Percentiles rank a stretch among this genome's conserved stretches.
Evolutionary conservation across 371 early-diverging fungal species (phyloP).

Genomic region (Antonospora locustae): DNA sequence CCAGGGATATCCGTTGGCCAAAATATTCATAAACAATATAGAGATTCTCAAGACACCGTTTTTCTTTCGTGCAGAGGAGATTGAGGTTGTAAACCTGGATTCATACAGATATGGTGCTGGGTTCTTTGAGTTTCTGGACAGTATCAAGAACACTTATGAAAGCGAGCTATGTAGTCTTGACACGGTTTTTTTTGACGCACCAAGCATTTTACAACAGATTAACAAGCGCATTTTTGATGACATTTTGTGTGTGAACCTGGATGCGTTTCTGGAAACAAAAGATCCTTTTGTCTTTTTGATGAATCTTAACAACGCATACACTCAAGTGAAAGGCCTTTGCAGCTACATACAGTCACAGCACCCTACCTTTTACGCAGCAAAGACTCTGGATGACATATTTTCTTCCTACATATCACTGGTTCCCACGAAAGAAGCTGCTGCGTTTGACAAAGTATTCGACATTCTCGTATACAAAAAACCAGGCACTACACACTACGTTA

Average conservation of each 20-base stretch:
- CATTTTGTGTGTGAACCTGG: conserved; percentile 22
- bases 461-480: conserved; percentile 8
- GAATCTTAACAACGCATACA: conserved; percentile 16
- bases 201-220: conserved; percentile 15
- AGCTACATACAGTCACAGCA: conserved; percentile 8
- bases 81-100: too few relatives aligned
- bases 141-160: conserved; percentile 14
- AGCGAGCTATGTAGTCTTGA: conserved; percentile 6
- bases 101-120: too few relatives aligned
- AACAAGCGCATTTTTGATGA: conserved; percentile 28
- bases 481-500: conserved; percentile 12
- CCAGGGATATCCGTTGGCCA: too few relatives aligned
- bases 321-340: conserved; percentile 11
- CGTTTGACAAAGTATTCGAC: conserved; percentile 33
- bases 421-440: conserved; percentile 26
- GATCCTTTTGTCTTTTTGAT: conserved; percentile 28
- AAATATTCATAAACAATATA: too few relatives aligned
- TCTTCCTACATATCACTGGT: conserved; percentile 6
- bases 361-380: conserved; percentile 5
- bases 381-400: conserved; percentile 16
- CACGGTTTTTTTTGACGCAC: conserved; percentile 16
- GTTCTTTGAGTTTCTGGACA: conserved; percentile 23
- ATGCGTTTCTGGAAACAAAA: conserved; percentile 14
- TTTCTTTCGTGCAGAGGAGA: too few relatives aligned
- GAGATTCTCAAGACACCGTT: too few relatives aligned